Percentiles rank a stretch among this genome's conserved stretches.
These are phyloP conservation scores for Buddleja alternifolia DNA, from an alignment of 257 asterid species.

Conservation along the genomic window DNA sequence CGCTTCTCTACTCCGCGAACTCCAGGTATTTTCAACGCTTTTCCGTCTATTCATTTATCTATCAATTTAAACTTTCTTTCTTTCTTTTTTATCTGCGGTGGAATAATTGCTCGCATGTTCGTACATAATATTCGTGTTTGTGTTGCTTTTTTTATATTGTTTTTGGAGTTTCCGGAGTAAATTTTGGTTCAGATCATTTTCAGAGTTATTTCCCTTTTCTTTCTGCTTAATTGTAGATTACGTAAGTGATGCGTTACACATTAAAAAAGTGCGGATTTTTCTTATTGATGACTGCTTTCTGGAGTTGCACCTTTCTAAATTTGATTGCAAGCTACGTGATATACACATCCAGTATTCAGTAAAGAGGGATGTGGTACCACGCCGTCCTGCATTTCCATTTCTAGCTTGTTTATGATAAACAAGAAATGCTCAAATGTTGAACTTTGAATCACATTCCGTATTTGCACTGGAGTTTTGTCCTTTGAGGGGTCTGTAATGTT, in stretches of 20 bases:
- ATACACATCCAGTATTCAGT: not conserved
- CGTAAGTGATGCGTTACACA: not conserved
- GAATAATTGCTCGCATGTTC: not conserved
- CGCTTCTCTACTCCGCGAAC: slow-evolving; percentile 63
- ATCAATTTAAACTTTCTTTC: not conserved
- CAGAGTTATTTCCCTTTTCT: not conserved
- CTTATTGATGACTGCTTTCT: not conserved
- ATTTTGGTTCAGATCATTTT: too few relatives aligned
- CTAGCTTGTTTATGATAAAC: too few relatives aligned
- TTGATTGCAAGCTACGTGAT: not conserved
- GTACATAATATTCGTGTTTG: too few relatives aligned
- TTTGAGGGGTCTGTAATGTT: not conserved
- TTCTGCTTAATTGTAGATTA: not conserved
- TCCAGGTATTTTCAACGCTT: slow-evolving; percentile 50
- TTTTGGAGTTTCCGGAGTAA: not conserved
- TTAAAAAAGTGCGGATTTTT: not conserved
- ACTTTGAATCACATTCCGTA: not conserved
- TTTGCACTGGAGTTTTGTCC: not conserved
- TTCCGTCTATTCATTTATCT: not conserved
- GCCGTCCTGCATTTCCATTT: too few relatives aligned
- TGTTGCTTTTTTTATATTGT: too few relatives aligned
- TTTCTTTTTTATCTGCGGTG: not conserved
- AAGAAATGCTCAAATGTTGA: not conserved
- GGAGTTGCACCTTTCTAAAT: not conserved
- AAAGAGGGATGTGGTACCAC: too few relatives aligned